Conservation (phyloP, 257 asterid genomes). For the Nicotiana attenuata region DNA sequence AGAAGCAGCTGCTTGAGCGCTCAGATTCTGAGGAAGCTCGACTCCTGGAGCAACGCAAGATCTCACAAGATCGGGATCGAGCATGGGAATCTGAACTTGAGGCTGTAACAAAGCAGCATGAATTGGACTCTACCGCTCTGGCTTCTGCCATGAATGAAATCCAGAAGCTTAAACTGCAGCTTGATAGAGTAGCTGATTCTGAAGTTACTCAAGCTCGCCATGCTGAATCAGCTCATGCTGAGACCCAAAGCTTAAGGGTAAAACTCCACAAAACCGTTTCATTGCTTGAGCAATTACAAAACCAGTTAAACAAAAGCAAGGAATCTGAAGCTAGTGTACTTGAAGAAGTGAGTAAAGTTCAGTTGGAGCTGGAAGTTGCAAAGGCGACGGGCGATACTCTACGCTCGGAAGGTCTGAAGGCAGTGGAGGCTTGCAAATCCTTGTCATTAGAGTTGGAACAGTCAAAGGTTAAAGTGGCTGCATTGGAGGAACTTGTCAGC, state of each 20-base stretch:
- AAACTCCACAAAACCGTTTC: constrained; percentile 58
- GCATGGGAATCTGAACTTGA: constrained; percentile 80
- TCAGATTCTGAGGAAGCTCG: constrained; percentile 70
- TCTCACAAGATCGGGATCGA: constrained; percentile 75
- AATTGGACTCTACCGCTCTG: constrained; percentile 62
- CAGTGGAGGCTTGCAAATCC: constrained; percentile 36
- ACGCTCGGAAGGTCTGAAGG: constrained; percentile 32
- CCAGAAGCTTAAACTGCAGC: constrained; percentile 63
- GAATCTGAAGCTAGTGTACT: constrained; percentile 53
- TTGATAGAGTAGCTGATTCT: constrained; percentile 46
- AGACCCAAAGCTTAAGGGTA: constrained; percentile 47
- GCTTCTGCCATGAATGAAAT: constrained; percentile 68
- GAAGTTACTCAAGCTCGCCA: constrained; percentile 57
- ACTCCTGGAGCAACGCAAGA: constrained; percentile 60
- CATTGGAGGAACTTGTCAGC: constrained; percentile 49
- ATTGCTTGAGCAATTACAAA: constrained; percentile 50
- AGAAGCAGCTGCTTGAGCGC: constrained; percentile 55
- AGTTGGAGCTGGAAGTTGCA: constrained; percentile 51
- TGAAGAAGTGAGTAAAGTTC: constrained; percentile 48
- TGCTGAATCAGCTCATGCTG: constrained; percentile 64
- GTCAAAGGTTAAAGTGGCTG: constrained; percentile 35
- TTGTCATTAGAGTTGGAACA: constrained; percentile 53
- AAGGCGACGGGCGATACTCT: constrained; percentile 42
- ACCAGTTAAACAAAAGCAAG: constrained; percentile 48
- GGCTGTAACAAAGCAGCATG: constrained; percentile 66